Evolutionary conservation across 2,329 filamentous ascomycete species (phyloP).

Genomic region (Pseudocercospora musae): DNA sequence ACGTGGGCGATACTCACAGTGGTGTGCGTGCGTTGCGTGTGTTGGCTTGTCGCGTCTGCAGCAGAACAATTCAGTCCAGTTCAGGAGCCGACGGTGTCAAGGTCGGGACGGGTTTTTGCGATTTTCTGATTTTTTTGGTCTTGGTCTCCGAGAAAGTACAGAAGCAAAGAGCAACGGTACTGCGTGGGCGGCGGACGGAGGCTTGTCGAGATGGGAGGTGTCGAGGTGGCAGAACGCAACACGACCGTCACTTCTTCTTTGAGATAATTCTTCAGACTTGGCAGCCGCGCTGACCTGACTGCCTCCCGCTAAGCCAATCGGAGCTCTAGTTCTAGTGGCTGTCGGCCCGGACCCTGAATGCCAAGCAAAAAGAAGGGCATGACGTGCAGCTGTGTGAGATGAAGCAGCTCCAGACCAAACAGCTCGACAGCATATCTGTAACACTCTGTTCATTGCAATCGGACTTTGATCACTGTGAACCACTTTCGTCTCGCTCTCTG

Average conservation of each 20-base stretch:
- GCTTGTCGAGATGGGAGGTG: slow-evolving; percentile 6
- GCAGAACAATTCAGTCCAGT: not conserved
- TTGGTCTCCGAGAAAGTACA: slow-evolving; percentile 23
- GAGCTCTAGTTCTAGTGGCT: not conserved
- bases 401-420: not conserved
- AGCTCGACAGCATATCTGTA: not conserved
- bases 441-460: not conserved
- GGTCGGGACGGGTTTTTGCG: slow-evolving; percentile 28
- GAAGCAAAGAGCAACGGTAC: slow-evolving; percentile 14
- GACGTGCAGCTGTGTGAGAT: not conserved
- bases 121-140: slow-evolving; percentile 41
- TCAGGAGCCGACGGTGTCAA: slow-evolving; percentile 22
- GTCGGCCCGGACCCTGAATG: not conserved
- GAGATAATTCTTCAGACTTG: not conserved
- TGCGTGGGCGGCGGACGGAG: slow-evolving; percentile 12
- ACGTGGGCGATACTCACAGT: not conserved
- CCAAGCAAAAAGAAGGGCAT: not conserved
- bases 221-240: not conserved
- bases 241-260: not conserved
- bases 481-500: not conserved
- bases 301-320: not conserved
- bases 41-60: slow-evolving; percentile 5
- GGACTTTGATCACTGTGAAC: not conserved
- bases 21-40: not conserved
- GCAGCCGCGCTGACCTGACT: not conserved